These are phyloP conservation scores for Chernovozyma aurita DNA, from an alignment of 1,139 yeast genomes.

Conservation along the genomic window DNA sequence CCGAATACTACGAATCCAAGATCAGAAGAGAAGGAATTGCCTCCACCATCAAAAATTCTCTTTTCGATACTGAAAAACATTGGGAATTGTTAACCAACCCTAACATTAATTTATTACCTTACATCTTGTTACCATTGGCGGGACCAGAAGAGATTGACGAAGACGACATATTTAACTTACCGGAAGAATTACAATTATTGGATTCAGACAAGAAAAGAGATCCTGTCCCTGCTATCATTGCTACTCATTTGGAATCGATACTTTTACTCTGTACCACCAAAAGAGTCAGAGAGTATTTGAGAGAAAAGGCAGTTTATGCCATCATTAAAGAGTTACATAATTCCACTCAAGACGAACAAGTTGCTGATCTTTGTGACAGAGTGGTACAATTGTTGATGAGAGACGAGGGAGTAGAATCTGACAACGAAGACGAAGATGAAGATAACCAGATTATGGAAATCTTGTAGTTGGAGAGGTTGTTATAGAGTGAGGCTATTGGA, in stretches of 20 bases:
- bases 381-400: slow-evolving; percentile 86
- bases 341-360: slow-evolving; percentile 56
- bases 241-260: slow-evolving; percentile 72
- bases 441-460: slow-evolving; percentile 50
- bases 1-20: slow-evolving; percentile 73
- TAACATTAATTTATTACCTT: slow-evolving; percentile 72
- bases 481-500: no score
- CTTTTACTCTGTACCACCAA: slow-evolving; percentile 73
- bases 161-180: slow-evolving; percentile 83
- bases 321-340: slow-evolving; percentile 81
- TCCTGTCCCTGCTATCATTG: slow-evolving; percentile 58
- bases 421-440: slow-evolving; percentile 22
- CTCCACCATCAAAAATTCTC: slow-evolving; percentile 82
- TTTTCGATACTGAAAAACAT: slow-evolving; percentile 77
- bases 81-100: slow-evolving; percentile 54
- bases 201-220: slow-evolving; percentile 79
- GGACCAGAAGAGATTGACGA: slow-evolving; percentile 76
- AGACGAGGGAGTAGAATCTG: slow-evolving; percentile 60
- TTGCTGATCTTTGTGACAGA: slow-evolving; percentile 67
- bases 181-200: slow-evolving; percentile 81
- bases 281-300: slow-evolving; percentile 65
- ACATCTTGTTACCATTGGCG: slow-evolving; percentile 76
- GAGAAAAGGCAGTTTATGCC: slow-evolving; percentile 79
- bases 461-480: slow-evolving; percentile 19
- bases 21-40: slow-evolving; percentile 91